Conservation (phyloP, 331 rosid species). For the Saraca asoca region DNA sequence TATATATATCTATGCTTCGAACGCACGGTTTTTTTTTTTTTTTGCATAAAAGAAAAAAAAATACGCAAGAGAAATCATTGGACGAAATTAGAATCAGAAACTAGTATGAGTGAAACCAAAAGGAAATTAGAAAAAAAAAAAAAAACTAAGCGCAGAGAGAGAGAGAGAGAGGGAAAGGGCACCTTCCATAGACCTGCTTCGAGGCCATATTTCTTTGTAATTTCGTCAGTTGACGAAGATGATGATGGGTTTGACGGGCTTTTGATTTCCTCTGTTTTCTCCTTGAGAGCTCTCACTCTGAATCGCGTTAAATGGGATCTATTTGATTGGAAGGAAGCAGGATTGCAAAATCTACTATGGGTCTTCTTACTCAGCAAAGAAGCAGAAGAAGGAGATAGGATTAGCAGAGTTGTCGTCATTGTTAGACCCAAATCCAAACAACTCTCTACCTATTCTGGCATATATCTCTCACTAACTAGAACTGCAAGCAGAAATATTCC, state of each 20-base stretch:
- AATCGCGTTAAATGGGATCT: conserved; percentile 43
- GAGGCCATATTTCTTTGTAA: conserved; percentile 84
- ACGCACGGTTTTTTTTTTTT: no score
- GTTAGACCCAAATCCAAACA: conserved; percentile 26
- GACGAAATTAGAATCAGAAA: no score
- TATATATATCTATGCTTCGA: no score
- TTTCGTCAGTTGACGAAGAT: conserved; percentile 71
- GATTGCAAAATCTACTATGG: conserved; percentile 26
- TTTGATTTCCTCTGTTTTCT: conserved; percentile 74
- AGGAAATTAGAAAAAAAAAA: no score
- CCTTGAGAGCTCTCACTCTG: conserved; percentile 63
- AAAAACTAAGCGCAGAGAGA: no score
- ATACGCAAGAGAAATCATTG: no score
- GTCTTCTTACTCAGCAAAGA: conserved; percentile 37
- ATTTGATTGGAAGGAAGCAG: conserved; percentile 37
- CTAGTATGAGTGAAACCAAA: no score
- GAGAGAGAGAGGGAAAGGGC: conserved; percentile 31
- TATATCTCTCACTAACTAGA: conserved; percentile 11
- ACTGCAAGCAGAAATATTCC: background rate
- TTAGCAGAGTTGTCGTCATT: conserved; percentile 51
- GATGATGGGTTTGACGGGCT: conserved; percentile 60
- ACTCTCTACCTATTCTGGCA: conserved; percentile 34
- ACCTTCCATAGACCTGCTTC: conserved; percentile 98
- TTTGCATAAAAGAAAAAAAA: no score
- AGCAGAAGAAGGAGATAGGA: conserved; percentile 47